Evolutionary conservation across 148 eudicot species (phyloP), one percentile per base, ranked within the genome.

Genomic region (Spergularia bocconei): DNA sequence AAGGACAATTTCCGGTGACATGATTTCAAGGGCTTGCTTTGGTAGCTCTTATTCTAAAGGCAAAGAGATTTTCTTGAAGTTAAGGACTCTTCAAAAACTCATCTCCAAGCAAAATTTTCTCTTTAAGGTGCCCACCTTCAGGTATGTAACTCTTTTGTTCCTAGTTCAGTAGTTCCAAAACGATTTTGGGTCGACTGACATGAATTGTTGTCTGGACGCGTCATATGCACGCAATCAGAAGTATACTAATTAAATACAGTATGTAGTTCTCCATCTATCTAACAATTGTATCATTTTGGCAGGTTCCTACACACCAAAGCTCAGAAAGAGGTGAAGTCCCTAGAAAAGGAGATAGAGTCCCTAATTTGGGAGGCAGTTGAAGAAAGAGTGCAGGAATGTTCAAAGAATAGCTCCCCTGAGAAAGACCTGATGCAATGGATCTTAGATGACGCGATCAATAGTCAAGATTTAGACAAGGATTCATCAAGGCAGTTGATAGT

Each of bases 21-120:
- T 92, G 53, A 92, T 92, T 41, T 84, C 97, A 11, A 88, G 85
- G 86, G 88, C 91, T 66, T 92, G 92, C 64, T 92, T 92, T 81
- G 97, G 97, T 13, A 87, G 92, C 82, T 92, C 94, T 70, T 88
- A 87, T 73, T 54, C 50, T 57, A 88, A 87, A 79, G 97, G 97
- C 58, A 85, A 86, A 64, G 55, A 84, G 50, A 87, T 92, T 50
- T 92, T 92, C 86, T 78, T 86, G 63, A 87, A 90, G 87, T 84
- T 92, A 11, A 87, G 97, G 84, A 78, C 87, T 72, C 92, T 92
- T 50, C 92, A 88, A 67, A 82, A 85, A 25, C 57, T 76, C 71
- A 78, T 92, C 20, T 85, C 92, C 51, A 68, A 80, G 4, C 84
- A 81, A 54, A 80, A 84, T 39, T 75, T 86, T n/a, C 88, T 90